Evolutionary conservation across 768 basidiomycete genomes (phyloP), one percentile per base, ranked within the genome.

Genomic region (Rhodotorula kratochvilovae): DNA sequence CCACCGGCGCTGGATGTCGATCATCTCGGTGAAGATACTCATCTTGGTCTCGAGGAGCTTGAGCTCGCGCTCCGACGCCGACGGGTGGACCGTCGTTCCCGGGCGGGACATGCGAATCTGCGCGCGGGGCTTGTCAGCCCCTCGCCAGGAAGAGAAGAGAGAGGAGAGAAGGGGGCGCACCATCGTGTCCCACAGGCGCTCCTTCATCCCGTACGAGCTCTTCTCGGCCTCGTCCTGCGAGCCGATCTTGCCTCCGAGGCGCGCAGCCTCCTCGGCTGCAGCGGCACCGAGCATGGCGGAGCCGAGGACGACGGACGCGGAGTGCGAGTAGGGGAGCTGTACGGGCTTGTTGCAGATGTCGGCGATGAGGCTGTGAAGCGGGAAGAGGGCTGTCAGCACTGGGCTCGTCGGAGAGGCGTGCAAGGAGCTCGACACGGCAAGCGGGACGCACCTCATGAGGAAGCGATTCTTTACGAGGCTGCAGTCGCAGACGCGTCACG

Each of bases 211-310:
- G 56, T 82, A 70, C 76, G 82, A 75, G 61, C 79, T 76, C 66
- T 81, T 63, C 63, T 80, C 80, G 13, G 81, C 82, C 29, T 80
- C 77, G 25, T 74, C 67, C 66, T 84, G 83, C 15, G 76, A 76
- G 12, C 66, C 61, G 69, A 83, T 82, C 57, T 80, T 79, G 25
- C 19, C 15, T 7, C 23, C 25, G 4, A 78, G 78, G 43, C 76
- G 73, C 51, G 79, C 75, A 31, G 76, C 77, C 63, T 82, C 83
- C 6, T 84, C 79, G 35, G 85, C 86, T 5, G 95, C 94, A 77
- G 90, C 89, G 64, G 91, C 84, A 23, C 89, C 96, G 25, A 99
- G 85, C 89, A 99, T 95, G 13, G 95, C 93, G 0, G 91, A 88
- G 1, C 96, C 96, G 19, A 90, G 84, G 6, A 95, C 92, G 45